A percentile compares a stretch with the other conserved stretches of the same genome.
Conservation (phyloP, 2,329 filamentous ascomycete genomes). For the Xylaria sp. region DNA sequence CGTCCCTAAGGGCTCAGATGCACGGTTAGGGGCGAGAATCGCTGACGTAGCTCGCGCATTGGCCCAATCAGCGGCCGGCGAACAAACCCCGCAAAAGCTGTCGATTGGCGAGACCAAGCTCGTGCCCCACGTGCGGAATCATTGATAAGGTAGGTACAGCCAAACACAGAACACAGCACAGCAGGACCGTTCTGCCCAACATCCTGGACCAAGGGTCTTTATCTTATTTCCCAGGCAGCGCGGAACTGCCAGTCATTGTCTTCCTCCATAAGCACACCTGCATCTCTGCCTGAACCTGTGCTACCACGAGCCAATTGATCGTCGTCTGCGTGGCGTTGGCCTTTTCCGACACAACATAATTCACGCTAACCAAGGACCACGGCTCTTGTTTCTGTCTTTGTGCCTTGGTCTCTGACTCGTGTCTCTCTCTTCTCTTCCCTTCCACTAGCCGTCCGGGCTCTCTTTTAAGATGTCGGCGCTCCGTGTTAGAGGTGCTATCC, state of each 20-base stretch:
- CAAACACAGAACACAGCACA: constrained; percentile 11
- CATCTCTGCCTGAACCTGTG: constrained; percentile 2
- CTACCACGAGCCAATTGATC: constrained; percentile 33
- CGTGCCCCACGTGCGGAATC: constrained; percentile 36
- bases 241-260: neutral
- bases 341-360: constrained; percentile 3
- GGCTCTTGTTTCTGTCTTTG: neutral
- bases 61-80: constrained; percentile 24
- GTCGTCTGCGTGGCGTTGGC: constrained; percentile 17
- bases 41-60: constrained; percentile 33
- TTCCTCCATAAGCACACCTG: neutral
- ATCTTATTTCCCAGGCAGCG: neutral
- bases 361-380: neutral
- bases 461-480: constrained; percentile 45
- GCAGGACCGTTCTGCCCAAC: constrained; percentile 13
- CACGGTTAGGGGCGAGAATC: constrained; percentile 21
- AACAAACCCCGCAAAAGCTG: constrained; percentile 45
- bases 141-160: constrained; percentile 37
- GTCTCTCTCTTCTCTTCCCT: neutral
- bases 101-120: constrained; percentile 29
- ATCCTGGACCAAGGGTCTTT: constrained; percentile 4
- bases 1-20: neutral
- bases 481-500: constrained; percentile 45
- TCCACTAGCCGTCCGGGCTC: neutral
- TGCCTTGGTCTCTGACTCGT: neutral